These are phyloP conservation scores for Aspergillus haitiensis DNA, from an alignment of 495 filamentous ascomycete genomes.

Conservation along the genomic window DNA sequence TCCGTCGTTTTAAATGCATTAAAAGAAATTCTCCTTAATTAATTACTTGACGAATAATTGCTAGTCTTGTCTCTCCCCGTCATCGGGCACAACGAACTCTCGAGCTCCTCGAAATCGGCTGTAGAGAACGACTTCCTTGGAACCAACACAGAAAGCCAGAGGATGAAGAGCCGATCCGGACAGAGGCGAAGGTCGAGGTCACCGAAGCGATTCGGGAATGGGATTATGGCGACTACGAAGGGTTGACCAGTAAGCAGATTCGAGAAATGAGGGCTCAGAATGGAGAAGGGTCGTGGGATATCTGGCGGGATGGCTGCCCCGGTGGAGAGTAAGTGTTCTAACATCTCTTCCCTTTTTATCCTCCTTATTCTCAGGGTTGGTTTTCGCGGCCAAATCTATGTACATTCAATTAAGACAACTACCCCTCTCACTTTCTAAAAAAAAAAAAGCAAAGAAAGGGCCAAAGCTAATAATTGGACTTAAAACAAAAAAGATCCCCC, in stretches of 20 bases:
- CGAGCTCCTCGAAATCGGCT: conserved; percentile 70
- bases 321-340: conserved; percentile 58
- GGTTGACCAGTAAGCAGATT: conserved; percentile 76
- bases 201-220: conserved; percentile 85
- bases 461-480: not conserved
- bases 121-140: conserved; percentile 56
- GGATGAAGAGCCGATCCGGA: conserved; percentile 44
- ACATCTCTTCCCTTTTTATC: not conserved
- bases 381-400: too few relatives aligned
- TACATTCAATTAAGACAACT: too few relatives aligned
- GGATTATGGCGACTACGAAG: conserved; percentile 97
- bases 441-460: too few relatives aligned
- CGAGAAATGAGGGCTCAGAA: conserved; percentile 47
- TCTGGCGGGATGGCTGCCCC: conserved; percentile 80
- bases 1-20: conserved; percentile 4
- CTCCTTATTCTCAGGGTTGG: not conserved
- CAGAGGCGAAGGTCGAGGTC: conserved; percentile 59
- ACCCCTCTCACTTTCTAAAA: too few relatives aligned
- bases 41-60: not conserved
- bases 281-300: conserved; percentile 62
- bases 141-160: conserved; percentile 39
- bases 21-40: not conserved
- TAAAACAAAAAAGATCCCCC: conserved; percentile 50
- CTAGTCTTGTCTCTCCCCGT: conserved; percentile 83
- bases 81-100: conserved; percentile 83